Evolutionary conservation across 2,329 filamentous ascomycete genomes (phyloP).

Genomic region (Ramularia collo-cygni): DNA sequence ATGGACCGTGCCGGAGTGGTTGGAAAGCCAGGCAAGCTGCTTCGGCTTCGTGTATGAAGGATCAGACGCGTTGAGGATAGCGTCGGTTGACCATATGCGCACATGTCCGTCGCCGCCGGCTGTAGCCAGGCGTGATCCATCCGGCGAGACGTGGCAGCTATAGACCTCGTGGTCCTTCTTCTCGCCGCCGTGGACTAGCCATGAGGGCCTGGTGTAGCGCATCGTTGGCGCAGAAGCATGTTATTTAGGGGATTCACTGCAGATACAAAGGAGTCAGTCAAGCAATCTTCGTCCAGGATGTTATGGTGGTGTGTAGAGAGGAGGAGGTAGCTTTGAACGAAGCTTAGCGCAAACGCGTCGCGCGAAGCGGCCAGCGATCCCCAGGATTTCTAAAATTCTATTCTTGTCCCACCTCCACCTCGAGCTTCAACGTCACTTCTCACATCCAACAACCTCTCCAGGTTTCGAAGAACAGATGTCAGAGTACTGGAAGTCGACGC

Average conservation of each 20-base stretch:
- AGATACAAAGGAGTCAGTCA: too few species aligned
- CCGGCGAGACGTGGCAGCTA: constrained; percentile 93
- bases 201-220: constrained; percentile 81
- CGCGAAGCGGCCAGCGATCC: too few species aligned
- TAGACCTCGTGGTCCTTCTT: constrained; percentile 98
- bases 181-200: constrained; percentile 94
- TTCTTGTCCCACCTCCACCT: too few species aligned
- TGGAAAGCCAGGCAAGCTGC: constrained; percentile 96
- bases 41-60: constrained; percentile 68
- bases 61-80: constrained; percentile 75
- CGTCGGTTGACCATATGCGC: constrained; percentile 94
- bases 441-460: background rate
- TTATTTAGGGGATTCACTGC: background rate
- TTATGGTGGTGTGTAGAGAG: too few species aligned
- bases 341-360: too few species aligned
- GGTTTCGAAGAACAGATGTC: too few species aligned
- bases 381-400: too few species aligned
- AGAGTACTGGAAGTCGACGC: constrained; percentile 98
- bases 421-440: constrained; percentile 1
- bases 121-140: constrained; percentile 84
- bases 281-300: too few species aligned
- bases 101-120: constrained; percentile 97
- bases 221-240: constrained; percentile 25
- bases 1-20: constrained; percentile 95
- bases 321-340: too few species aligned